Base-by-base conservation (phyloP, 495 filamentous ascomycete genomes). In the Penicillium roqueforti region DNA sequence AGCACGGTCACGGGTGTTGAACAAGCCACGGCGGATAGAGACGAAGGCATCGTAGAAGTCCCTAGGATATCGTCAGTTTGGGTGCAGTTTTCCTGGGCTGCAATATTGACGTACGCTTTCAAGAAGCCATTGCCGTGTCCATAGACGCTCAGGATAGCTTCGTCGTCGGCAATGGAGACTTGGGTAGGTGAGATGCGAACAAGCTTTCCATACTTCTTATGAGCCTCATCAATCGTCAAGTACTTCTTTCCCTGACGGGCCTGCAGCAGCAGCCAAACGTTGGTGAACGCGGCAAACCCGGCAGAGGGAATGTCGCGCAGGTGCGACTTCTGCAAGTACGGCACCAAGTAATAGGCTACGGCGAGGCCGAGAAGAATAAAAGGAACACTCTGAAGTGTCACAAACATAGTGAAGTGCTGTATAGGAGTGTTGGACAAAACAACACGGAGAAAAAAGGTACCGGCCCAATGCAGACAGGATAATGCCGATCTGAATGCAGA, bases 41-140 rank as follows among this genome's bases (percentile, higher is more conserved):
- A 95, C 90, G 58, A 96, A 96, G 43, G 88, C 88, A 66, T 95
- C 90, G 63, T 96, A 96, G 75, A 90, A 96, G 14, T 89, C 83
- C 26, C 82, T 86, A 34, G 5, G 14, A 18, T 31, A 18, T n/a
- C 8, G 9, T 29, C 18, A 38, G 36, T 10, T 31, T 9, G 3
- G 20, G 20, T 4, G 34, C 11, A 25, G 7, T 18, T 16, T 19
- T 37, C 26, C 34, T 29, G 19, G 23, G 13, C 22, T 11, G 13
- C 6, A 22, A 1, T 7, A 13, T 28, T n/a, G 13, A 74, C 68
- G 16, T 70, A 85, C 84, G 86, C 76, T 67, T 91, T 91, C 51
- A 87, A 66, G 68, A 88, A 88, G 4, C 87, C 87, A 66, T 88
- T 89, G 3, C 85, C 82, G 65, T 89, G 54, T 67, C 82, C 81